phyloP scores from a whole-genome alignment of 305 asterid genomes.

The Plantago rigida region DNA sequence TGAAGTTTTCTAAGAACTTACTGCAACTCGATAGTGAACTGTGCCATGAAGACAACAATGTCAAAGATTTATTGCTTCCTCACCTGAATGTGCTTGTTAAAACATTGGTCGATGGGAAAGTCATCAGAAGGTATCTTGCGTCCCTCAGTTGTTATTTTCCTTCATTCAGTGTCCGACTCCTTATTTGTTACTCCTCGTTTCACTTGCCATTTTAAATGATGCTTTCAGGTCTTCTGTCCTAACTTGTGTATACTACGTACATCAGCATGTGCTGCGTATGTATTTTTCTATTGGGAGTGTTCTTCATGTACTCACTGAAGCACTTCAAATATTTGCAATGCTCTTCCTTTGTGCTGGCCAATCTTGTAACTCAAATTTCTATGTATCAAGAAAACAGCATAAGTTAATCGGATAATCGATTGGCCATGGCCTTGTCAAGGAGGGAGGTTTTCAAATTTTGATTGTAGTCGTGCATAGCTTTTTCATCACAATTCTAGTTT shows the following conservation, averaged over 20 bases:
- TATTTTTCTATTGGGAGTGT: no score
- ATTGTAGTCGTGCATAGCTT: neutral
- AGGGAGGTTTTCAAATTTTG: neutral
- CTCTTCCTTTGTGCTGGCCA: no score
- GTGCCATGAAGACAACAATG: conserved; percentile 38
- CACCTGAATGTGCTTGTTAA: conserved; percentile 56
- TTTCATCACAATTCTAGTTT: no score
- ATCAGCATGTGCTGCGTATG: neutral
- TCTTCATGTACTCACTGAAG: no score
- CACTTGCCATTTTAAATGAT: neutral
- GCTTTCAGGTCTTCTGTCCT: neutral
- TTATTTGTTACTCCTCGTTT: no score
- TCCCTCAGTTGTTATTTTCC: conserved; percentile 1
- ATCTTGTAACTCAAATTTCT: no score
- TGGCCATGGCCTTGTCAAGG: no score
- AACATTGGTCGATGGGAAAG: conserved; percentile 43
- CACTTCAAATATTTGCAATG: neutral
- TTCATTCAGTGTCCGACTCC: no score
- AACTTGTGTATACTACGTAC: neutral
- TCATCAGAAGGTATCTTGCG: conserved; percentile 50
- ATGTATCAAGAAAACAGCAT: no score
- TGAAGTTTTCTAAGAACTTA: conserved; percentile 72
- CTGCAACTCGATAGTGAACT: conserved; percentile 65
- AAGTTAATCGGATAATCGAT: no score
- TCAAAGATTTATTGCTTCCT: conserved; percentile 53